These are phyloP conservation scores for Tremellales sp. DNA, from an alignment of 1,284 basidiomycete species.

Conservation along the genomic window DNA sequence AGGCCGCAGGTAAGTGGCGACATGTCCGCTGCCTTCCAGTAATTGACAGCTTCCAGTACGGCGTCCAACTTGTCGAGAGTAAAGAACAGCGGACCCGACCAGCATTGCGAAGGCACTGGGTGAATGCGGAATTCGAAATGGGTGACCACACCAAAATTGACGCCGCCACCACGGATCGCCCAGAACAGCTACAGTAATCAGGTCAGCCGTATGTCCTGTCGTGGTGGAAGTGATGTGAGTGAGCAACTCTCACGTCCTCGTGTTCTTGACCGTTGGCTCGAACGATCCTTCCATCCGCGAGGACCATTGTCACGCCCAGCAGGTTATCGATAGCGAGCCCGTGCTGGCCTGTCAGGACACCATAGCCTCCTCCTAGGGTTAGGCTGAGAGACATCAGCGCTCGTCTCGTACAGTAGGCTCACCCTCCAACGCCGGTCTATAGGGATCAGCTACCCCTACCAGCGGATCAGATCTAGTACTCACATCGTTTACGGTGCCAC, in stretches of 20 bases:
- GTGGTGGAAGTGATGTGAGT: too few species aligned
- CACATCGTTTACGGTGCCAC: constrained; percentile 58
- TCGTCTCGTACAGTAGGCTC: constrained; percentile 12
- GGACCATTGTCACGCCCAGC: constrained; percentile 57
- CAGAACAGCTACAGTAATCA: constrained; percentile 57
- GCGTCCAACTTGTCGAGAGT: constrained; percentile 37
- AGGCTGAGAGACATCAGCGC: constrained; percentile 46
- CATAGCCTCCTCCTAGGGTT: constrained; percentile 60
- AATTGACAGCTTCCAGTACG: too few species aligned
- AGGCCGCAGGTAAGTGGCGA: too few species aligned
- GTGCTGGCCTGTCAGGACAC: constrained; percentile 54
- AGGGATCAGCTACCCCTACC: neutral
- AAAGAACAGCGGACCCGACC: constrained; percentile 49
- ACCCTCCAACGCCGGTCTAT: constrained; percentile 58
- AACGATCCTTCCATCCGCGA: constrained; percentile 53
- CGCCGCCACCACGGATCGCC: constrained; percentile 58
- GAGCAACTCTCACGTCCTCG: constrained; percentile 48
- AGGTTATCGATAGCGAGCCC: constrained; percentile 60
- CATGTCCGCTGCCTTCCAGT: too few species aligned
- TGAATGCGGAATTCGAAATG: constrained; percentile 55
- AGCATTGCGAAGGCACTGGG: constrained; percentile 53
- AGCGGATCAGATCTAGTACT: constrained; percentile 6
- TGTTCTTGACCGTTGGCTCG: constrained; percentile 13
- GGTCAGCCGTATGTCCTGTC: too few species aligned
- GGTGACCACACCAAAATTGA: constrained; percentile 59